A percentile compares a stretch with the other conserved stretches of the same genome.
These are phyloP conservation scores for Boletellus deceptivus DNA, from an alignment of 1,284 basidiomycete genomes.

Conservation along the genomic window DNA sequence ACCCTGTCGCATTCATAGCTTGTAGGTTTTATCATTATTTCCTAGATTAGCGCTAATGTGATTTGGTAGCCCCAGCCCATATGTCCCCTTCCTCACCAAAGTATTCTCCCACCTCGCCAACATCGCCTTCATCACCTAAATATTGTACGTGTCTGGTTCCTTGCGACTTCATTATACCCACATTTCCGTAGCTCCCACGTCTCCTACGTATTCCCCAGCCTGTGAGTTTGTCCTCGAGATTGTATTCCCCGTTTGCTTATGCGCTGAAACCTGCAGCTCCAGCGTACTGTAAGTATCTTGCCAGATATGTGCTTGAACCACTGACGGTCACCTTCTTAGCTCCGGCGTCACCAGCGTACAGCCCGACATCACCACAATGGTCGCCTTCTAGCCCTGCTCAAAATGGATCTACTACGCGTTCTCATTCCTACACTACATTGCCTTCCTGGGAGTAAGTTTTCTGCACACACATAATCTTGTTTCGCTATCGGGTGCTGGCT, in stretches of 20 bases:
- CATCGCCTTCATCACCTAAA: constrained; percentile 83
- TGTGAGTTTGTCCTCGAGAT: constrained; percentile 50
- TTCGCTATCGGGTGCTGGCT: constrained; percentile 12
- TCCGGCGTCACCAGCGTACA: constrained; percentile 81
- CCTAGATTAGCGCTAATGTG: constrained; percentile 9
- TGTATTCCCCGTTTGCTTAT: constrained; percentile 15
- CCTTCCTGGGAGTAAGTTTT: constrained; percentile 54
- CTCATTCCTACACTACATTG: constrained; percentile 50
- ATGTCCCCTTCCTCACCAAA: constrained; percentile 84
- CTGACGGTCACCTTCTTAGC: constrained; percentile 41
- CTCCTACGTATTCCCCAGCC: constrained; percentile 79
- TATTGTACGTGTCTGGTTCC: constrained; percentile 60
- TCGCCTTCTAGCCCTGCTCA: constrained; percentile 78
- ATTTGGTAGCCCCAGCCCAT: constrained; percentile 58
- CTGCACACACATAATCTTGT: constrained; percentile 8
- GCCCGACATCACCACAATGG: constrained; percentile 78
- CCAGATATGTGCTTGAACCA: not conserved
- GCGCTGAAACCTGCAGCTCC: constrained; percentile 44
- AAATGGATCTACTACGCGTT: constrained; percentile 42
- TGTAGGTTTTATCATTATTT: constrained; percentile 43
- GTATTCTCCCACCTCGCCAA: constrained; percentile 82
- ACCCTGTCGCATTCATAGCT: constrained; percentile 40
- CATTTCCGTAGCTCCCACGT: constrained; percentile 62
- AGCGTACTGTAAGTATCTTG: constrained; percentile 62
- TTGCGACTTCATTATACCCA: constrained; percentile 13